Base-by-base conservation (phyloP, 208 protist species). In the Wallacemonas rigidus region DNA sequence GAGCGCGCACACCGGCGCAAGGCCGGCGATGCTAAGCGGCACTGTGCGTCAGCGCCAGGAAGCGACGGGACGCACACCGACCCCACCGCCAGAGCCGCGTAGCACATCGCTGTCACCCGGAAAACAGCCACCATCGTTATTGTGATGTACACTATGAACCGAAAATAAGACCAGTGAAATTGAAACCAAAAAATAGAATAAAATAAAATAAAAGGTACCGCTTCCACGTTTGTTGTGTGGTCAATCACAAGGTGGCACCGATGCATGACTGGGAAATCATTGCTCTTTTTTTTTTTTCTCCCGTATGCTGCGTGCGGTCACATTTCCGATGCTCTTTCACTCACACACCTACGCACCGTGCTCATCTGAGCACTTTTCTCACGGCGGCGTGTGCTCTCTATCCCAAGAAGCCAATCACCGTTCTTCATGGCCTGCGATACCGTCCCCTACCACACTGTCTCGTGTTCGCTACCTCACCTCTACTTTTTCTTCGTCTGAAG, bases 31-130 rank as follows among this genome's bases (percentile, higher is more conserved):
- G 26, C 26, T 26, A 26, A 0, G 26, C 26, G 26, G 26, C 26
- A 26, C 26, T 26, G 26, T 26, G 26, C 26, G 26, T 26, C 26
- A 26, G 26, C 0, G 26, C 26, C 26, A 26, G 26, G 26, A 26
- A 26, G 26, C 26, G 26, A 26, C 26, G 26, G 41, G 17, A 4
- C 60, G 60, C 12, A 45, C 7, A n/a, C 60, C 60, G 14, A 65
- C 60, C 3, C 60, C 60, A 1, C 60, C 60, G 36, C 60, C 60
- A 11, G 60, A 65, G 60, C 60, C 60, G 6, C 60, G 60, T 14
- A 26, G 14, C 3, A 65, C 44, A 69, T 35, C 15, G 4, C 39
- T 50, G 47, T 39, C n/a, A 61, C 2, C 54, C 5, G 54, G 48
- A 60, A 61, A 6, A 26, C 26, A 26, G 26, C 26, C 39, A 53